phyloP scores from a whole-genome alignment of 768 basidiomycete species.

The Mycena polygramma region DNA sequence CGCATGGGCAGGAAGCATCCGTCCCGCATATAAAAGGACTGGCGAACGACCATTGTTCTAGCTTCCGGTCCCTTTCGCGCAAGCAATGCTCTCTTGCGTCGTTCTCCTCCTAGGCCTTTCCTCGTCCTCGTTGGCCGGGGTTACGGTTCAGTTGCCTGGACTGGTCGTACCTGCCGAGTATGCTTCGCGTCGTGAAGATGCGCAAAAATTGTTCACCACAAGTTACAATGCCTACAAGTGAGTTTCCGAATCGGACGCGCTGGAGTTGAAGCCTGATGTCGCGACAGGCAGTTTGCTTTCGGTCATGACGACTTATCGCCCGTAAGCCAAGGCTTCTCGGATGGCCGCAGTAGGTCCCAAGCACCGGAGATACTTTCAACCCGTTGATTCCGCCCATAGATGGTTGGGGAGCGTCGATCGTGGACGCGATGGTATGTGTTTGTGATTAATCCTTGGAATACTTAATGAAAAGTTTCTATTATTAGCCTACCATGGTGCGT shows the following conservation, averaged over 20 bases:
- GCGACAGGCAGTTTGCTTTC: slow-evolving; percentile 24
- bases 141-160: slow-evolving; percentile 25
- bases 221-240: slow-evolving; percentile 30
- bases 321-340: slow-evolving; percentile 19
- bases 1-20: neutral
- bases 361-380: neutral
- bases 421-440: slow-evolving; percentile 30
- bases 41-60: neutral
- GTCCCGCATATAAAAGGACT: neutral
- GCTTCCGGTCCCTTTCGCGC: neutral
- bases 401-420: slow-evolving; percentile 27
- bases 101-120: slow-evolving; percentile 14
- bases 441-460: neutral
- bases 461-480: neutral
- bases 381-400: slow-evolving; percentile 1
- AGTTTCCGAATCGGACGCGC: neutral
- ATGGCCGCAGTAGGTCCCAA: slow-evolving; percentile 18
- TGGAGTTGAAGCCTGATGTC: neutral
- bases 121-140: slow-evolving; percentile 24
- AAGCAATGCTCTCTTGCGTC: neutral
- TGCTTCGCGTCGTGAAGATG: slow-evolving; percentile 9
- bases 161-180: slow-evolving; percentile 18
- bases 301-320: slow-evolving; percentile 29
- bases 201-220: slow-evolving; percentile 15
- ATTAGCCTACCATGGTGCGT: slow-evolving; percentile 28